Base-by-base conservation (phyloP, 257 asterid species). In the Hygrophila difformis region DNA sequence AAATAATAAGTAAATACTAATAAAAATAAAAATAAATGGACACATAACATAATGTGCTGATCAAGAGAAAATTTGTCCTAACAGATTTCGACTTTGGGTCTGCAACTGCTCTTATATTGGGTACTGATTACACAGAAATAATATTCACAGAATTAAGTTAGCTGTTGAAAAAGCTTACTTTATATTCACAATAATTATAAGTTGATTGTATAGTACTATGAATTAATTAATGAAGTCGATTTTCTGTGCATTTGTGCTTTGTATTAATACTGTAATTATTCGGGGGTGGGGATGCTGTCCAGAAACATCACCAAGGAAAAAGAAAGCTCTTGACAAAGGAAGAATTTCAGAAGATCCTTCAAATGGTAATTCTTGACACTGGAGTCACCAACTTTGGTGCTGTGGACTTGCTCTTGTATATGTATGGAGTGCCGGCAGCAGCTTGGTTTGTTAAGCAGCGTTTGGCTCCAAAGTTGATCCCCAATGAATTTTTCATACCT, bases 361-460 rank as follows among this genome's bases (percentile, higher is more conserved):
- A 49, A 41, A 78, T 72, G 12, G 68, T 86, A 55, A 75, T 73
- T 21, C 29, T 45, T 20, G 84, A 77, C 23, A 73, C 74, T 6
- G 89, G 89, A 44, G 65, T 82, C 2, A 82, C 82, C 15, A 81
- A 76, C 19, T 48, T 63, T 44, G 96, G 81, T 60, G 87, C 82
- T 21, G 82, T 69, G 56, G 94, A 82, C 49, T 55, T 75, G 54
- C 16, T 86, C 1, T 61, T 77, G 56, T 86, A 79, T 61, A 61
- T 82, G 8, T 71, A 57, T 49, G 87, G 89, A n/a, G 76, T 77
- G 37, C 96, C 94, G 0, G 71, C 68, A 0, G 55, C 86, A 4
- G 71, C 94, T 21, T 56, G 68, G 23, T 46, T 76, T 17, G 16
- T 74, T 11, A 80, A 80, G 59, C 74, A 68, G 45, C 46, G 67